A percentile compares a stretch with the other conserved stretches of the same genome.
Evolutionary conservation across 176 grass and related monocot species (phyloP).

Genomic region (Tillandsia leiboldiana): DNA sequence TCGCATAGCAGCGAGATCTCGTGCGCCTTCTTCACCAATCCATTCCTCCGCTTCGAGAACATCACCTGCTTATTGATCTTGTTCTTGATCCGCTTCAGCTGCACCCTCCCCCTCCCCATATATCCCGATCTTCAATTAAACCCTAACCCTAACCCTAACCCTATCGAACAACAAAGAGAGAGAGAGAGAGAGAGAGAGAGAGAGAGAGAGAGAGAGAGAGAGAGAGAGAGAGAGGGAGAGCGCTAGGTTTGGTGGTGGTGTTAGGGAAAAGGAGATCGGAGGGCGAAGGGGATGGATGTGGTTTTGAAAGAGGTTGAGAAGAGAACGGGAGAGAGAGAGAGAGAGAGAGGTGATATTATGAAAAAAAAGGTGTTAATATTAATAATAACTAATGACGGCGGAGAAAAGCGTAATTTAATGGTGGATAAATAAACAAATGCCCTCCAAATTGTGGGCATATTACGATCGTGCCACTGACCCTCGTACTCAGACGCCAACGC

Average conservation of each 20-base stretch:
- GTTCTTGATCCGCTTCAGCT: constrained; percentile 96
- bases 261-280: constrained; percentile 2
- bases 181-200: background rate
- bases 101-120: constrained; percentile 92
- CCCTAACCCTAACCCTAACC: background rate
- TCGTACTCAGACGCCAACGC: too few relatives aligned
- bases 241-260: background rate
- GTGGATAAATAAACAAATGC: background rate
- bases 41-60: constrained; percentile 79
- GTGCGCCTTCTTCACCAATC: constrained; percentile 81
- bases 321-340: constrained; percentile 1
- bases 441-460: background rate
- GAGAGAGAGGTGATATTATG: constrained; percentile 2
- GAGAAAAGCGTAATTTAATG: too few relatives aligned
- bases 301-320: constrained; percentile 28
- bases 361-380: constrained; percentile 6
- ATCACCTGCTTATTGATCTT: constrained; percentile 92
- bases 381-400: too few relatives aligned
- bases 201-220: background rate
- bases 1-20: constrained; percentile 98
- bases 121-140: background rate
- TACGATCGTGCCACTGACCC: background rate
- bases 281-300: background rate
- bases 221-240: constrained; percentile 2
- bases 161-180: background rate